Percentiles rank a stretch among this genome's conserved stretches.
Conservation (phyloP, 2,329 filamentous ascomycete species). For the Phialemoniopsis sp. region DNA sequence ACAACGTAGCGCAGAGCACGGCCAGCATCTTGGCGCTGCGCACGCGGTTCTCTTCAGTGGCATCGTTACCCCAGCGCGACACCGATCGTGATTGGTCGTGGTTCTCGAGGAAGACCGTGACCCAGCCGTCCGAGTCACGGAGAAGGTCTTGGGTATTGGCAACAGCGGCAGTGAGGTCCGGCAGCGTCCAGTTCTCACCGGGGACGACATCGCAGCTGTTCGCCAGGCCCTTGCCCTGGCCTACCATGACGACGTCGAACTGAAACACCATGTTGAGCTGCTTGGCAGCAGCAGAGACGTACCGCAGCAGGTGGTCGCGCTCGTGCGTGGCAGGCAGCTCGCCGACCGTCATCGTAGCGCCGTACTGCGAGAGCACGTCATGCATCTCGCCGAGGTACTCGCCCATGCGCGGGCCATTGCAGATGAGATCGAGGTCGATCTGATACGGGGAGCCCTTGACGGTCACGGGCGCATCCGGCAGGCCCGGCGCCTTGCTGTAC, state of each 20-base stretch:
- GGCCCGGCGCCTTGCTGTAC: constrained; percentile 56
- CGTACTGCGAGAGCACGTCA: constrained; percentile 43
- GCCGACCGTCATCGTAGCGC: constrained; percentile 58
- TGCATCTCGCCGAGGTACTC: constrained; percentile 60
- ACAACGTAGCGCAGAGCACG: constrained; percentile 41
- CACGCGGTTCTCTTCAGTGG: constrained; percentile 34
- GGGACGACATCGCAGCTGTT: constrained; percentile 46
- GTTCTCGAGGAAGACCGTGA: constrained; percentile 59
- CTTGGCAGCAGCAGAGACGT: constrained; percentile 39
- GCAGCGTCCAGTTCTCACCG: constrained; percentile 19
- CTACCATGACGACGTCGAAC: constrained; percentile 53
- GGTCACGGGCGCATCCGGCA: constrained; percentile 46
- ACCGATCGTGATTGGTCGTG: constrained; percentile 59
- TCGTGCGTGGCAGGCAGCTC: constrained; percentile 55
- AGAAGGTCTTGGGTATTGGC: constrained; percentile 35
- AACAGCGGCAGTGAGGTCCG: constrained; percentile 37
- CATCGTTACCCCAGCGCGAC: constrained; percentile 46
- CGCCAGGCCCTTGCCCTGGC: constrained; percentile 1
- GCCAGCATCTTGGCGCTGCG: constrained; percentile 49
- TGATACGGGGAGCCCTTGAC: constrained; percentile 31
- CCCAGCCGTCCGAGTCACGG: constrained; percentile 48
- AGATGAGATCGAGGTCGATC: constrained; percentile 46
- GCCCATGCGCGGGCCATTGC: constrained; percentile 58
- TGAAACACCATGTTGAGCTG: too few species aligned
- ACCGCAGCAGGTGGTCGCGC: constrained; percentile 45